Evolutionary conservation across 345 rosid species (phyloP), one percentile per base, ranked within the genome.

Genomic region (Populus alba): DNA sequence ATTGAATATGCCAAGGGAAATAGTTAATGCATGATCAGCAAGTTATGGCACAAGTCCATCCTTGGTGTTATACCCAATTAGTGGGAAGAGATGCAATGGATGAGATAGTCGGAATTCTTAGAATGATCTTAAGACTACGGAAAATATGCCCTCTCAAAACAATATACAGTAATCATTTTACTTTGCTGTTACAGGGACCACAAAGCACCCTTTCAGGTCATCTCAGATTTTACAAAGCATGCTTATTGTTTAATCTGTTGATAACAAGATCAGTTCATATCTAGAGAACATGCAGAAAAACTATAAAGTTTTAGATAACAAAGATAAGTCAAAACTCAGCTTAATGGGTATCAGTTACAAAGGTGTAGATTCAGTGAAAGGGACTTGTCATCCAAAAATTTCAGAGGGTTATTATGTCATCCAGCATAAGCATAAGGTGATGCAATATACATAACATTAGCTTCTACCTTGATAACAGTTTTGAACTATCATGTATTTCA

Each of bases 1-100:
- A 12, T 45, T 45, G 51, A 45, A 45, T 45, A 45, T 45, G 51
- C 4, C 51, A 8, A 59, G 27, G 65, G 25, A 18, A 71, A 20
- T 12, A 37, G 20, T 15, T 15, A 27, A 5, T 49, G 33, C 27
- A 37, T 53, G 6, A 55, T 65, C 27, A 22, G 17, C 38, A 63
- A 68, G 63, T 53, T 66, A 71, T 31, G 61, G n/a, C 33, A 61
- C 51, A 20, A 75, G 57, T 55, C 22, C 35, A 76, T 51, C 27
- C 23, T 68, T 51, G 67, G 68, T 27, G 3, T 37, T 20, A n/a
- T n/a, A 38, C 23, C 29, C 55, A 4, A 66, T 43, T 17, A 41
- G 31, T 29, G 20, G 15, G 23, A 31, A 38, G 20, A 43, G 55
- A 29, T 23, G 18, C 17, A 25, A 27, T 33, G 11, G 12, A 70